Evolutionary conservation across 2,329 filamentous ascomycete species (phyloP), one percentile per base, ranked within the genome.

Genomic region (Penicillium sp.): DNA sequence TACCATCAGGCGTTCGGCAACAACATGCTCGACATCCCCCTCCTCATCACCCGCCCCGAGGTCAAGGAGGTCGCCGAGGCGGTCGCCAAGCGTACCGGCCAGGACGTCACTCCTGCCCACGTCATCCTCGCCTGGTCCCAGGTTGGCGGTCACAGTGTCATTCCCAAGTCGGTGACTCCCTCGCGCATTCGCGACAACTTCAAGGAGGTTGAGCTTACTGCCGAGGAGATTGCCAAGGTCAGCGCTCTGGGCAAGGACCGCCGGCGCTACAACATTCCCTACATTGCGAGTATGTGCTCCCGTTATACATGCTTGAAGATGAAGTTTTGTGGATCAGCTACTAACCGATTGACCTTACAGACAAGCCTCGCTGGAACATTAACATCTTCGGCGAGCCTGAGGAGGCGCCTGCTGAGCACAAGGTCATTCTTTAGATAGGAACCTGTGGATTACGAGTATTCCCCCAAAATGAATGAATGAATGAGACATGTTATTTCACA

Each of bases 41-140:
- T 90, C 61, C 80, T 90, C 69, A 83, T 84, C 63, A 85, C 86
- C 59, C 87, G 85, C 72, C 83, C 85, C 1, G 82, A 88, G 38
- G 78, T 88, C 54, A 82, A 87, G 76, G 79, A 90, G 55, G 86
- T 90, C 22, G 83, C 88, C 74, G 87, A 87, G 78, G 84, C 86
- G 69, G 75, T 71, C 58, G 65, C 73, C 56, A 70, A 75, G 68
- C 70, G 75, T 40, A 72, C 72, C 40, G 74, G 75, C 46, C 65
- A 67, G 33, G 63, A 69, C 38, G 75, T 77, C 59, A 73, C 66
- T 57, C 71, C 71, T 30, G 75, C 76, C 49, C 75, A 78, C 55
- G 76, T 77, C 51, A 71, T 77, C 61, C 75, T 78, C 51, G 75
- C 74, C 67, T 78, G 76, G 76, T 75, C 75, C 57, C 75, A 78